Conservation (phyloP, 2,329 filamentous ascomycete genomes). For the Alternaria panax region DNA sequence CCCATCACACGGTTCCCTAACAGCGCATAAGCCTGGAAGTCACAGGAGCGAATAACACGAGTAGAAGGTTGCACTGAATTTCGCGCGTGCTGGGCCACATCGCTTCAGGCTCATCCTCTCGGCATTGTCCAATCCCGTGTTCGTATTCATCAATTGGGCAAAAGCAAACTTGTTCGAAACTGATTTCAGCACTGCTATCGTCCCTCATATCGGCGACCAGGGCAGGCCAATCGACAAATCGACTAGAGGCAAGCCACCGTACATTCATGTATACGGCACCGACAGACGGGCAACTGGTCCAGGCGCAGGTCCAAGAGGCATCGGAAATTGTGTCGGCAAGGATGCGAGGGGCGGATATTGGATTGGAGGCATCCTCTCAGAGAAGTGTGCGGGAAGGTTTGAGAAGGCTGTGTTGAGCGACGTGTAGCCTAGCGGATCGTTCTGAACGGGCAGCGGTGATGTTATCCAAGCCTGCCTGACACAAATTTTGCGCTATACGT, state of each 20-base stretch:
- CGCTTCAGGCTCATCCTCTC: not conserved
- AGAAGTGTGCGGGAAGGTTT: not conserved
- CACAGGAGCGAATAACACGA: not conserved
- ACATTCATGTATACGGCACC: not conserved
- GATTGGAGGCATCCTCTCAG: conserved; percentile 13
- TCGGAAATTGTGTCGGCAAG: conserved; percentile 20
- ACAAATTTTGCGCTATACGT: too few species aligned
- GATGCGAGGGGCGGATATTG: conserved; percentile 32
- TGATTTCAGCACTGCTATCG: conserved; percentile 24
- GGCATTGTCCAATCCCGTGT: too few species aligned
- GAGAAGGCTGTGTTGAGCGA: conserved; percentile 4
- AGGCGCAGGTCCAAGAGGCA: conserved; percentile 12
- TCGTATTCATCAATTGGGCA: conserved; percentile 23
- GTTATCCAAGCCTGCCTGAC: not conserved
- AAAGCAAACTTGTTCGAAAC: conserved; percentile 27
- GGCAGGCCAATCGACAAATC: not conserved
- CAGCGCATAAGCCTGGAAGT: not conserved
- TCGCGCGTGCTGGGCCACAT: not conserved
- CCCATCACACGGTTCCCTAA: not conserved
- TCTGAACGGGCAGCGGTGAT: not conserved
- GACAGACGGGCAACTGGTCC: conserved; percentile 7
- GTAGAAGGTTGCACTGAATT: not conserved
- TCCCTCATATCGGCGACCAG: not conserved
- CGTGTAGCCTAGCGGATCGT: not conserved
- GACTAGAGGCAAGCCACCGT: conserved; percentile 4